Conservation (phyloP, 208 protist genomes). For the Leptomonas seymouri region DNA sequence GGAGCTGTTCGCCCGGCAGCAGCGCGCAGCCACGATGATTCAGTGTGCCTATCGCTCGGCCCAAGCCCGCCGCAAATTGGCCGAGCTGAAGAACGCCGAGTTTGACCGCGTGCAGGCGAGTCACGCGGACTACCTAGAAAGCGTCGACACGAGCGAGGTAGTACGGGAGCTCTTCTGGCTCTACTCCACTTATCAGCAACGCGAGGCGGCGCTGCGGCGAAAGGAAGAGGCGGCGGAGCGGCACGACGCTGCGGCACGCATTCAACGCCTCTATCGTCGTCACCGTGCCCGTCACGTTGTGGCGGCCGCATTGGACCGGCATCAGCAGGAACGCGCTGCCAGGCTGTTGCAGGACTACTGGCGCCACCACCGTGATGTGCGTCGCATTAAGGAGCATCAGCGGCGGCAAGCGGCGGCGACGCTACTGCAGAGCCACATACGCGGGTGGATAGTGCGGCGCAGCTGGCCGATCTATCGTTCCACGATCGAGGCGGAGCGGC, state of each 20-base stretch:
- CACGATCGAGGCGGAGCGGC: constrained; percentile 31
- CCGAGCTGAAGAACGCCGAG: constrained; percentile 33
- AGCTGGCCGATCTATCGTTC: constrained; percentile 48
- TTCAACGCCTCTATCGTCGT: constrained; percentile 62
- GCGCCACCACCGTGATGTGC: constrained; percentile 37
- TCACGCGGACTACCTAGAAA: constrained; percentile 51
- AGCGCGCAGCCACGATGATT: constrained; percentile 58
- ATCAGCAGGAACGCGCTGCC: constrained; percentile 29
- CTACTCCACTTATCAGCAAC: constrained; percentile 45
- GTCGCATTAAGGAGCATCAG: constrained; percentile 34
- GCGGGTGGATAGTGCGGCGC: constrained; percentile 70
- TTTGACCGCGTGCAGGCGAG: constrained; percentile 46
- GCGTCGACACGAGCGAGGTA: constrained; percentile 64
- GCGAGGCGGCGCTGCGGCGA: constrained; percentile 43
- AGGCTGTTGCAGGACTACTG: constrained; percentile 68
- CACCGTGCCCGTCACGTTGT: constrained; percentile 37
- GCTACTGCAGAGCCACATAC: constrained; percentile 67
- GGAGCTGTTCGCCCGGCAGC: constrained; percentile 43
- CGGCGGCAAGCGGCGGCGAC: constrained; percentile 47
- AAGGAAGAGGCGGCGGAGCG: constrained; percentile 24
- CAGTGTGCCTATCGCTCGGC: constrained; percentile 68
- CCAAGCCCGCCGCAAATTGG: constrained; percentile 38
- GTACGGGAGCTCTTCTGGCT: constrained; percentile 90
- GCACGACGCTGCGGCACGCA: constrained; percentile 41
- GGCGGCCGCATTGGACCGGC: constrained; percentile 11